phyloP scores from a whole-genome alignment of 257 asterid species.

The Capsicum pubescens region DNA sequence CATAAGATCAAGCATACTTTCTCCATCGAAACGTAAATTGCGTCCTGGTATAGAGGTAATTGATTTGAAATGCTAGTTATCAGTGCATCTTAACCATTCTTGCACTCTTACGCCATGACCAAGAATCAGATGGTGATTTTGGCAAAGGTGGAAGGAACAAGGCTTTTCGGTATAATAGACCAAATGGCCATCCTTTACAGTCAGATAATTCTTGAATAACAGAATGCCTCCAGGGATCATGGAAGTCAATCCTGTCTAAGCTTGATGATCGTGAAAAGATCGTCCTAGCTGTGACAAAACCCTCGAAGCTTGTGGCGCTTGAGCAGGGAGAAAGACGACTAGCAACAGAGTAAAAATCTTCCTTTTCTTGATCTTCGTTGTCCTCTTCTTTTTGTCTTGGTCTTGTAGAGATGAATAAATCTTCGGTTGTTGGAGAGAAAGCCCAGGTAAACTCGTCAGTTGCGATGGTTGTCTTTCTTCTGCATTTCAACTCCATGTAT shows the following conservation, averaged over 20 bases:
- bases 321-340: constrained; percentile 61
- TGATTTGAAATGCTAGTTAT: not conserved
- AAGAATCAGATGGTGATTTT: constrained; percentile 80
- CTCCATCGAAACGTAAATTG: not conserved
- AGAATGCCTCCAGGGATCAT: constrained; percentile 41
- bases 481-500: constrained; percentile 72
- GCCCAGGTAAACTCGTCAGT: constrained; percentile 55
- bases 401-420: constrained; percentile 32
- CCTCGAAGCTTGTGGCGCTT: constrained; percentile 51
- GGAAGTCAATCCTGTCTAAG: constrained; percentile 56
- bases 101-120: constrained; percentile 70
- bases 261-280: constrained; percentile 69
- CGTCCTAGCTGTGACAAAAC: constrained; percentile 58
- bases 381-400: constrained; percentile 33
- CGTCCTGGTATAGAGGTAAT: not conserved
- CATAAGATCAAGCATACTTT: not conserved
- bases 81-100: not conserved
- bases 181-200: constrained; percentile 90
- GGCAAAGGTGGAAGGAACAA: constrained; percentile 84
- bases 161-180: constrained; percentile 70
- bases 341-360: constrained; percentile 45
- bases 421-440: constrained; percentile 53
- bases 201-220: constrained; percentile 52
- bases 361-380: constrained; percentile 29
- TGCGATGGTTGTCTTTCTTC: constrained; percentile 40